Evolutionary conservation across 176 grass and related monocot species (phyloP).

Genomic region (Pontederia paniculata): DNA sequence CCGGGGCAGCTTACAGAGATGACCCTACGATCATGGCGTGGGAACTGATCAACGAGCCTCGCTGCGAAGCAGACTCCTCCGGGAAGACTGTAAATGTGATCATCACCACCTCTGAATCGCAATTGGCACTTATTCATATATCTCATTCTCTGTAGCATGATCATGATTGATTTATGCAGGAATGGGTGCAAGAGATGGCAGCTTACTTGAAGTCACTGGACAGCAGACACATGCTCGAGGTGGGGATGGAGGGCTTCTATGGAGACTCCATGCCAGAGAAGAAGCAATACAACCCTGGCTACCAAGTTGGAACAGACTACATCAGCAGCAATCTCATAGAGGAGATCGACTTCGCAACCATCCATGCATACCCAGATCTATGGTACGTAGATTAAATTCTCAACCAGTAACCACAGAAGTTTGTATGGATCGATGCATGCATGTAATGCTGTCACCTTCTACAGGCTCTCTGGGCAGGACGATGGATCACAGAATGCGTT

Average conservation of each 20-base stretch:
- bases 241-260: slow-evolving; percentile 43
- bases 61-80: slow-evolving; percentile 40
- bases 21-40: slow-evolving; percentile 45
- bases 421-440: too few species aligned
- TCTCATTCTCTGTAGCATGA: background rate
- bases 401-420: too few species aligned
- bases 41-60: slow-evolving; percentile 57
- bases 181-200: slow-evolving; percentile 46
- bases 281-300: slow-evolving; percentile 45
- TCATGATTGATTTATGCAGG: background rate
- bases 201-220: slow-evolving; percentile 29
- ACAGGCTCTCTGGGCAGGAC: slow-evolving; percentile 6
- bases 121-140: too few species aligned
- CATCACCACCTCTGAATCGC: background rate
- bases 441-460: background rate
- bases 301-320: slow-evolving; percentile 48
- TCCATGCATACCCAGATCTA: slow-evolving; percentile 36
- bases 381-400: slow-evolving; percentile 14
- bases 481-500: slow-evolving; percentile 9
- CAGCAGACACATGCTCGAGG: slow-evolving; percentile 34
- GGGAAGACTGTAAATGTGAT: slow-evolving; percentile 34
- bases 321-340: slow-evolving; percentile 32
- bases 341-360: slow-evolving; percentile 46
- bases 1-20: slow-evolving; percentile 28
- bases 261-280: slow-evolving; percentile 41